These are phyloP conservation scores for Colletotrichum somersetense DNA, from an alignment of 2,329 filamentous ascomycete species.

Conservation along the genomic window DNA sequence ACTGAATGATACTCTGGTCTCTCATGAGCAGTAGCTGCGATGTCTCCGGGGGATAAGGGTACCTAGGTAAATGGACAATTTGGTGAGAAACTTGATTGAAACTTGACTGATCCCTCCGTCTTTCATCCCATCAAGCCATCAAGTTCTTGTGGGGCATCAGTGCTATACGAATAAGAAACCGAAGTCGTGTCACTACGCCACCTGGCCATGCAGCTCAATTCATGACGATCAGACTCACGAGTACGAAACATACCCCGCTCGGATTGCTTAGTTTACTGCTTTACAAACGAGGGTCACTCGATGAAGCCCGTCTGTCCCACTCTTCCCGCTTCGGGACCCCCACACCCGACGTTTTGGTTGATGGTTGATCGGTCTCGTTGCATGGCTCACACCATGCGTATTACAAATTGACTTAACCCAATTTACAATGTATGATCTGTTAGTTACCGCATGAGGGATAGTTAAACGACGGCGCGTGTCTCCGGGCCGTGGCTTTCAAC, in stretches of 20 bases:
- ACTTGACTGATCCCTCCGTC: neutral
- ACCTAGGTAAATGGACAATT: neutral
- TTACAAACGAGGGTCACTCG: slow-evolving; percentile 11
- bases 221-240: slow-evolving; percentile 24
- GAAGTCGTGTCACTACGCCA: neutral
- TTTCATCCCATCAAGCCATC: neutral
- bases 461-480: neutral
- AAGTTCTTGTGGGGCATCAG: neutral
- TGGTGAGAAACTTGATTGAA: neutral
- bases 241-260: slow-evolving; percentile 24
- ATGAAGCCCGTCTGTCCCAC: slow-evolving; percentile 19
- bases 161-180: neutral
- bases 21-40: neutral
- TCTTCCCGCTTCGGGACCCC: neutral
- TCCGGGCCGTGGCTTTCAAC: neutral
- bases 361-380: neutral
- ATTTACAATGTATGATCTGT: slow-evolving; percentile 6
- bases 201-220: neutral
- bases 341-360: slow-evolving; percentile 18
- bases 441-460: slow-evolving; percentile 6
- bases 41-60: neutral
- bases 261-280: neutral
- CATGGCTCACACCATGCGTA: neutral
- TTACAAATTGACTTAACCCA: neutral
- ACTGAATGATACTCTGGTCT: neutral